A percentile compares a stretch with the other conserved stretches of the same genome.
These are phyloP conservation scores for Thermothelomyces thermophilus DNA, from an alignment of 2,329 filamentous ascomycete genomes.

Conservation along the genomic window DNA sequence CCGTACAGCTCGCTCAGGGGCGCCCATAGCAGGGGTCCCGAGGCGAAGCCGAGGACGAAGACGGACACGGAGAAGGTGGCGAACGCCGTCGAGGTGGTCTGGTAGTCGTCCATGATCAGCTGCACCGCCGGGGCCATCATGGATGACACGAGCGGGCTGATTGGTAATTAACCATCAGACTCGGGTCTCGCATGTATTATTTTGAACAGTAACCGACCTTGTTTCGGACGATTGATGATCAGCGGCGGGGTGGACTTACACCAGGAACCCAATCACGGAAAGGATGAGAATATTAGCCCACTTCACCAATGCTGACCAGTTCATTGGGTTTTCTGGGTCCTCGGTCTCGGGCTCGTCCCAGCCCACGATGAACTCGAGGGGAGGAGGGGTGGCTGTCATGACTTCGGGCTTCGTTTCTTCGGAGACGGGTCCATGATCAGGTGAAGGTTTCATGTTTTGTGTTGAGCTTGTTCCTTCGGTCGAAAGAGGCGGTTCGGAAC, in stretches of 20 bases:
- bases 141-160: not conserved
- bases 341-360: not conserved
- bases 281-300: constrained; percentile 3
- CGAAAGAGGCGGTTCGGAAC: too few relatives aligned
- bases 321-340: not conserved
- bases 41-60: constrained; percentile 34
- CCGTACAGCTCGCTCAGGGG: constrained; percentile 59
- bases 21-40: constrained; percentile 50
- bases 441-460: too few relatives aligned
- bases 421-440: not conserved
- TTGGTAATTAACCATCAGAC: not conserved
- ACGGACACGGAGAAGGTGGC: constrained; percentile 4
- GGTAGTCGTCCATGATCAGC: not conserved
- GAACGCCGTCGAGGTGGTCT: not conserved
- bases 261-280: constrained; percentile 1
- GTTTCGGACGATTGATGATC: too few relatives aligned
- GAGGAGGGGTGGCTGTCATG: not conserved
- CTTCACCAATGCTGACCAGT: constrained; percentile 2
- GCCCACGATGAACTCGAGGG: not conserved
- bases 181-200: not conserved
- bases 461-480: too few relatives aligned
- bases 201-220: too few relatives aligned
- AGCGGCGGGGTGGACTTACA: constrained; percentile 3
- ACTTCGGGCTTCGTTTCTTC: not conserved
- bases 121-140: constrained; percentile 4